Evolutionary conservation across 164 flowering plant species (phyloP), one percentile per base, ranked within the genome.

Genomic region (Tetrastigma voinierianum): DNA sequence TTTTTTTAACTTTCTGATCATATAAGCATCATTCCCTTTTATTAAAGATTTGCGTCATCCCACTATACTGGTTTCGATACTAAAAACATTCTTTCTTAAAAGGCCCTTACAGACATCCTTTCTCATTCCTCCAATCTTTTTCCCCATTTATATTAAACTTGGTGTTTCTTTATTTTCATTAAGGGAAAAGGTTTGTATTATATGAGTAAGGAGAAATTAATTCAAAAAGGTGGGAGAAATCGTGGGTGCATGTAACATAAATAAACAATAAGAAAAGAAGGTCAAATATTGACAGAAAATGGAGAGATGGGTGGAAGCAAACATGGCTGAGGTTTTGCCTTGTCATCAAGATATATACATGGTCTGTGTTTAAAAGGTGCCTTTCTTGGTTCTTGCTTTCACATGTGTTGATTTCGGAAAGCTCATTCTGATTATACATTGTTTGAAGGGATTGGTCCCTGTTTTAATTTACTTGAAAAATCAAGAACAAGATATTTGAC

Each of bases 41-140:
- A 56, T 53, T 74, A 75, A 70, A 70, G 78, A 57, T 70, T 70
- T 25, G 62, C 71, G 69, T 67, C 78, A 60, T 52, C 57, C 70
- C 75, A 72, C 70, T 55, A 55, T 10, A 15, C 17, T 16, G 11
- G 24, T 45, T 40, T 57, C 49, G 55, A 16, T 53, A 52, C 43
- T 1, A 59, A 32, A 70, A 70, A 46, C 49, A 43, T 53, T 54
- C 47, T 65, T 65, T 65, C 51, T 20, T 1, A 44, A 55, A 54
- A 65, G 14, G 54, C 19, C 19, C 62, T 9, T 12, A 57, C 54
- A 73, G 11, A 11, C 51, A 20, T 43, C 65, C 46, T 59, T 48
- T 59, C 65, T 58, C 53, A n/a, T n/a, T n/a, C 14, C 52, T 58
- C 16, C 25, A 51, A 40, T 55, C 20, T 61, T 62, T 57, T 21